Base-by-base conservation (phyloP, 352 stramenopile species). In the Salisapilia sapeloensis region DNA sequence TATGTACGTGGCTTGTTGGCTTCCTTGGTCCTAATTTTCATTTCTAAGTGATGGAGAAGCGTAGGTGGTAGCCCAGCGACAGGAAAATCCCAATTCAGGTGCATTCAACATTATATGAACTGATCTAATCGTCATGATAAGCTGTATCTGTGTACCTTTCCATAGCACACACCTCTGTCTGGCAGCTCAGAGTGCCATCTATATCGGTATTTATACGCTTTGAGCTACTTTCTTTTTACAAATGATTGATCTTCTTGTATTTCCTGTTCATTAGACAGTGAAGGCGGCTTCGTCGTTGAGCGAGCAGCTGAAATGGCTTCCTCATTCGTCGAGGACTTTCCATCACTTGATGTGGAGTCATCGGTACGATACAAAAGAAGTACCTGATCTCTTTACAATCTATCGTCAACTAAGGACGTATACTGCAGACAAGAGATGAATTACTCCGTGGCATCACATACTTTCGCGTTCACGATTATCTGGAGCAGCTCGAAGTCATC, bases 251-350 rank as follows among this genome's bases (percentile, higher is more conserved):
- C 38, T 13, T 15, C 1, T 26, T 16, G 12, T 32, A 36, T 19
- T 4, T 11, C 23, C 13, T 16, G 24, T 12, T 13, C 24, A 28
- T 12, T 80, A 95, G 56, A 92, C 74, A 71, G 86, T 15, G 91
- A 97, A 58, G 89, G 89, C 2, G 92, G 75, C 50, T 96, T 96
- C 40, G 57, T 84, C 19, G 48, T 87, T 4, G 79, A 96, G 35
- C 74, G 91, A 29, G 63, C 90, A 4, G 61, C 50, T 11, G 38
- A 50, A 7, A 96, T 96, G 74, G 86, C 91, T 0, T 25, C 60
- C 14, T 48, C 62, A 9, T 70, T 96, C 14, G 27, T 78, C 1
- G 28, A 80, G 8, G 84, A 96, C 50, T 67, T 89, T 15, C 44
- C 29, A 16, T 43, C 54, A 24, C 7, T 44, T 18, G 42, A 40